Percentiles rank a stretch among this genome's conserved stretches.
phyloP scores from a whole-genome alignment of 148 eudicot species.

The Rhododendron molle region DNA sequence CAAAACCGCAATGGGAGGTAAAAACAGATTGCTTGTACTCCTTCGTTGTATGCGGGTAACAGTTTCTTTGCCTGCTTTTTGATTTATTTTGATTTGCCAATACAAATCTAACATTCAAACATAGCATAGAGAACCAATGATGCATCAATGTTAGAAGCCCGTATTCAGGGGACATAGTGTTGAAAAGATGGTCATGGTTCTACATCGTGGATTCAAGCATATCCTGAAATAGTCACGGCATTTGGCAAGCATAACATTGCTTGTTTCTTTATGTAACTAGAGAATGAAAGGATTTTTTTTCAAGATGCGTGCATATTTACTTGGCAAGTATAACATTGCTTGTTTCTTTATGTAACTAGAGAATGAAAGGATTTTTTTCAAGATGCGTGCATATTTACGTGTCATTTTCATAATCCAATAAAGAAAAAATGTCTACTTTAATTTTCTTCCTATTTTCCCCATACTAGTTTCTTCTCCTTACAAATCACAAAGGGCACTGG shows the following conservation, averaged over 20 bases:
- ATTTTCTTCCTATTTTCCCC: not conserved
- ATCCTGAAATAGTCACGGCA: not conserved
- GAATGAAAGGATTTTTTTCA: not conserved
- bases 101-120: not conserved
- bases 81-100: not conserved
- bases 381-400: not conserved
- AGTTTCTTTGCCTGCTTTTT: not conserved
- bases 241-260: not conserved
- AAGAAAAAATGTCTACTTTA: not conserved
- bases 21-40: not conserved
- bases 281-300: not conserved
- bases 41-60: not conserved
- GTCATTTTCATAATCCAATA: not conserved
- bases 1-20: not conserved
- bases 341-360: not conserved
- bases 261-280: not conserved
- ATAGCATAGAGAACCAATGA: not conserved
- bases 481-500: not conserved
- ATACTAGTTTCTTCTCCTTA: not conserved
- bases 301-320: not conserved
- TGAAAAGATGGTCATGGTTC: too few species aligned
- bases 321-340: not conserved
- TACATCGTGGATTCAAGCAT: too few species aligned
- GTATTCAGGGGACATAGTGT: too few species aligned
- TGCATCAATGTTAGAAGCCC: too few species aligned